Base-by-base conservation (phyloP, 176 grass and related monocot species). In the Panicum miliaceum region DNA sequence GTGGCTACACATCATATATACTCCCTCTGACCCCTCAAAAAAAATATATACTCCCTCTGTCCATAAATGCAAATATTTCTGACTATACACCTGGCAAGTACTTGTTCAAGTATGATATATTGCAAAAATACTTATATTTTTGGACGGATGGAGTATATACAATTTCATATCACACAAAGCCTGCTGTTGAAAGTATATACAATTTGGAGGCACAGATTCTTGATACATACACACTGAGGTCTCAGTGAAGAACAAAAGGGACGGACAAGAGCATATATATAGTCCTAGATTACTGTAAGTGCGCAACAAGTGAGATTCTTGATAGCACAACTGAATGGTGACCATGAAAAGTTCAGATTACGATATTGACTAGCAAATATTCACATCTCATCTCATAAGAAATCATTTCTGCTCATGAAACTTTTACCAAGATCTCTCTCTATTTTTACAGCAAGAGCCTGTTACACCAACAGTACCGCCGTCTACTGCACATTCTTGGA, bases 321-420 rank as follows among this genome's bases (percentile, higher is more conserved):
- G 61, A 75, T 69, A 76, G n/a, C 61, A 62, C 62, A 62, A 22
- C 77, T 81, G 12, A 85, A 74, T 81, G 87, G 82, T 50, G 75
- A 66, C 58, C 20, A 45, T 43, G 34, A 63, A 89, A 85, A 75
- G 46, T 59, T 81, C 32, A 60, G 32, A 74, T 85, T 81, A 52
- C 5, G 61, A 85, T 62, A 42, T 10, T 26, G 66, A 77, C 56
- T 11, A 52, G 52, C 41, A 77, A 76, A 81, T 86, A 81, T 87
- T 81, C 70, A 59, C 75, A 42, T 46, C 16, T 29, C 35, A n/a
- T 56, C 9, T 56, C 46, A 56, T 29, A 78, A 66, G 38, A 57
- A 59, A 59, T 57, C 71, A 62, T 79, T 19, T 73, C 23, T 23
- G 18, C 12, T 45, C 68, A 66, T 66, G 18, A 48, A 67, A 79